Base-by-base conservation (phyloP, 805 yeast genomes). In the Komagataella pastoris region DNA sequence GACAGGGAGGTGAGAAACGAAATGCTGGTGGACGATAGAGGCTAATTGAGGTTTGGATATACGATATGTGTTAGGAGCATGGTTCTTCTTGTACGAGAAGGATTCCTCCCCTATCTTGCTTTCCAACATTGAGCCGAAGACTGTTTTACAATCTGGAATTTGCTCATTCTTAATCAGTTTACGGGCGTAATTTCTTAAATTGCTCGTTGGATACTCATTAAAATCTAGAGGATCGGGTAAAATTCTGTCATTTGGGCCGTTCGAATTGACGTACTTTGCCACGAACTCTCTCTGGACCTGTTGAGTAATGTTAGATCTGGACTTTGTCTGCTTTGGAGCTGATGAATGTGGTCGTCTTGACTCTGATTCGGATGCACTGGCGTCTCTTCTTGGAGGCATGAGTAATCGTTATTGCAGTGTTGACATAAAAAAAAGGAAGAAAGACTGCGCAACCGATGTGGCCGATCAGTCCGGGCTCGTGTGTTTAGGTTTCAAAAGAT, bases 91-190 rank as follows among this genome's bases (percentile, higher is more conserved):
- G 53, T 64, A 72, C 40, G 67, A 64, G 54, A 64, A 69, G 0
- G 96, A 83, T 60, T 81, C 79, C 62, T 79, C 79, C 2, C 98
- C 98, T 2, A 87, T 67, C 46, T 80, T 77, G 1, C 88, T 80
- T 48, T 79, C 82, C 19, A 89, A 66, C 48, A 91, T 67, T 61
- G 76, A 84, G 0, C 95, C 95, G 53, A 78, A 76, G 53, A 80
- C 65, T 0, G 93, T 77, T 61, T 77, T 67, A n/a, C 84, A 77
- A 52, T 78, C 79, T 14, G 83, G 81, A 1, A 78, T 62, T 17
- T 73, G 68, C 50, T 88, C 69, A 44, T 70, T 44, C 48, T 24
- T 72, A 52, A 63, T 84, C 49, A 76, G 71, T 49, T 72, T 75
- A 56, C 81, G 75, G 17, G 30, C 18, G 71, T 91, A 93, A 51